Percentiles rank a stretch among this genome's conserved stretches.
Evolutionary conservation across 1,284 basidiomycete genomes (phyloP).

Genomic region (Papiliotrema laurentii): DNA sequence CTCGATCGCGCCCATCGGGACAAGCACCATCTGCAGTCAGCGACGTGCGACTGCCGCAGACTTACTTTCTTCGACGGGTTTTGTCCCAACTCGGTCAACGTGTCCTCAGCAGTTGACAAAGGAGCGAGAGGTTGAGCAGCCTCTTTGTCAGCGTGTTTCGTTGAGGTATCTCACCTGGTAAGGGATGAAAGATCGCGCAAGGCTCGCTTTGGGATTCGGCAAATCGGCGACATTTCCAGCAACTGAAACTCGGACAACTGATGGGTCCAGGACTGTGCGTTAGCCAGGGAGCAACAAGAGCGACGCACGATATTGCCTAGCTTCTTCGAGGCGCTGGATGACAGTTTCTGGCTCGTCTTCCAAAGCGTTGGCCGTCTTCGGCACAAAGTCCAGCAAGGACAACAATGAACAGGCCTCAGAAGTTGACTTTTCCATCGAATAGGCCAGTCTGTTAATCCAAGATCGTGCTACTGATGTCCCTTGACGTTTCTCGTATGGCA

Average conservation of each 20-base stretch:
- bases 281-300: no score
- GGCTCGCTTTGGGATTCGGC: slow-evolving; percentile 62
- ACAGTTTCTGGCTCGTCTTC: slow-evolving; percentile 70
- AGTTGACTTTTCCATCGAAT: slow-evolving; percentile 65
- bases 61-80: slow-evolving; percentile 67
- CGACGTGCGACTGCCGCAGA: background rate
- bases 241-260: slow-evolving; percentile 79
- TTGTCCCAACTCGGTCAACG: slow-evolving; percentile 70
- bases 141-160: slow-evolving; percentile 13
- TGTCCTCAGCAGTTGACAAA: slow-evolving; percentile 64
- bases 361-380: slow-evolving; percentile 66
- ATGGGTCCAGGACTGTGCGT: slow-evolving; percentile 66
- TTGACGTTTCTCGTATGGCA: slow-evolving; percentile 92
- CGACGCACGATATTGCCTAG: slow-evolving; percentile 63
- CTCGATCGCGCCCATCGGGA: slow-evolving; percentile 89
- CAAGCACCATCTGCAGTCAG: slow-evolving; percentile 64
- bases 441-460: slow-evolving; percentile 65
- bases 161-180: slow-evolving; percentile 53
- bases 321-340: slow-evolving; percentile 66
- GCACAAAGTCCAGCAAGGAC: slow-evolving; percentile 72
- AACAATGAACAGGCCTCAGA: slow-evolving; percentile 68
- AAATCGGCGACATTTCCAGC: slow-evolving; percentile 76
- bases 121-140: slow-evolving; percentile 61
- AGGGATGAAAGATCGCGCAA: slow-evolving; percentile 66
- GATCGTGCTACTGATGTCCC: slow-evolving; percentile 76